Base-by-base conservation (phyloP, 2,329 filamentous ascomycete genomes). In the Aspergillus flavus region DNA sequence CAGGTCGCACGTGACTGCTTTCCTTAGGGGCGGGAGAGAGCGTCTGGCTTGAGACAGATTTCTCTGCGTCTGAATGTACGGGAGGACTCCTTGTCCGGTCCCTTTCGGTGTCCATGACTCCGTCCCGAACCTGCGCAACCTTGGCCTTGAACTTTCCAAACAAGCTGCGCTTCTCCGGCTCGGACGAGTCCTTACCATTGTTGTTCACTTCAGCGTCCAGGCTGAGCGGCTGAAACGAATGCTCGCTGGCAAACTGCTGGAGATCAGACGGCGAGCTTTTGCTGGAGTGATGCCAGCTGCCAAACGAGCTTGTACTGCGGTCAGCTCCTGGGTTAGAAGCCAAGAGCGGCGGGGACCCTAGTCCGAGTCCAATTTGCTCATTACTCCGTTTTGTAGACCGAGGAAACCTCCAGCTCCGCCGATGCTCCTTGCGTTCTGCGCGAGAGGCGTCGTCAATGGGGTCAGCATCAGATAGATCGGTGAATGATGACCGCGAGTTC, bases 391-490 rank as follows among this genome's bases (percentile, higher is more conserved):
- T 81, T 2, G 77, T 68, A 1, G 79, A 75, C 4, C 78, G 84
- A 23, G 89, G 89, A 21, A 92, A 90, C 58, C 93, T 83, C 81
- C 93, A 92, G 32, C 90, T 87, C 62, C 85, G 87, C 72, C 89
- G 91, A 77, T 89, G 91, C 59, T 91, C 88, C 69, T 86, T 89
- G 59, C 91, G 88, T 16, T 87, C 82, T 50, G 78, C 75, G 4
- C 84, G 83, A 41, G 75, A 70, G 23, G 76, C 71, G 39, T 93
- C 91, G 32, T 93, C 91, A 11, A 84, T 77, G 64, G 91, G 88
- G 66, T 96, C 93, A 34, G 89, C 75, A 73, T 97, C 93, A 0
- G 93, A 96, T 26, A 89, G 87, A 68, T 96, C 93, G 28, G 94
- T 95, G 67, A 88, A 83, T 3, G 86, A 88, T 0, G 86, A 86